phyloP scores from a whole-genome alignment of 1,284 basidiomycete genomes.

The Austroboletus rostrupii region DNA sequence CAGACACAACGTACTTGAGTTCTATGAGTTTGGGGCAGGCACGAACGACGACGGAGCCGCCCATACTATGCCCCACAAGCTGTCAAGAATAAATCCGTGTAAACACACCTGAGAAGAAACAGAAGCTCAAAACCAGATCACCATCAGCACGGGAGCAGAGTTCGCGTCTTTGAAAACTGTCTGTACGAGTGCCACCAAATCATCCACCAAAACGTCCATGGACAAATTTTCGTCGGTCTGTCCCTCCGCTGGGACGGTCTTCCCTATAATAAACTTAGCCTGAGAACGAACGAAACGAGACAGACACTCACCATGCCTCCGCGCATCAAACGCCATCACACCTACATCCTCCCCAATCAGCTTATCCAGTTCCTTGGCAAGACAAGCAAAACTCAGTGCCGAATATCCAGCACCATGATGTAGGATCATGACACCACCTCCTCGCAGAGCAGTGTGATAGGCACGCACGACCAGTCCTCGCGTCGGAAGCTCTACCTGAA shows the following conservation, averaged over 20 bases:
- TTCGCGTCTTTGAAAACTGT: conserved; percentile 65
- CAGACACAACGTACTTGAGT: conserved; percentile 68
- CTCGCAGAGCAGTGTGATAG: conserved; percentile 67
- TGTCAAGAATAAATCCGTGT: conserved; percentile 26
- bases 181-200: conserved; percentile 66
- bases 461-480: conserved; percentile 66
- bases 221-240: conserved; percentile 65
- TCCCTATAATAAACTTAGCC: conserved; percentile 42
- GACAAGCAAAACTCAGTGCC: conserved; percentile 83
- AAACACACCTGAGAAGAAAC: not conserved
- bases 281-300: not conserved
- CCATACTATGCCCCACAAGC: conserved; percentile 90
- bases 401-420: conserved; percentile 95
- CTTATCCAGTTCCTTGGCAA: conserved; percentile 73
- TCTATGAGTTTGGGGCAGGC: conserved; percentile 65
- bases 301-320: conserved; percentile 76
- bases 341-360: conserved; percentile 74
- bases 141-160: conserved; percentile 69
- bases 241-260: conserved; percentile 45
- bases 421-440: conserved; percentile 69
- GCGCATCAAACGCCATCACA: conserved; percentile 78
- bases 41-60: conserved; percentile 81
- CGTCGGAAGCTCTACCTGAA: conserved; percentile 63
- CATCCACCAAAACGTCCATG: conserved; percentile 65
- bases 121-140: conserved; percentile 28